Evolutionary conservation across 1,284 basidiomycete species (phyloP).

Genomic region (Coniferiporia weirii): DNA sequence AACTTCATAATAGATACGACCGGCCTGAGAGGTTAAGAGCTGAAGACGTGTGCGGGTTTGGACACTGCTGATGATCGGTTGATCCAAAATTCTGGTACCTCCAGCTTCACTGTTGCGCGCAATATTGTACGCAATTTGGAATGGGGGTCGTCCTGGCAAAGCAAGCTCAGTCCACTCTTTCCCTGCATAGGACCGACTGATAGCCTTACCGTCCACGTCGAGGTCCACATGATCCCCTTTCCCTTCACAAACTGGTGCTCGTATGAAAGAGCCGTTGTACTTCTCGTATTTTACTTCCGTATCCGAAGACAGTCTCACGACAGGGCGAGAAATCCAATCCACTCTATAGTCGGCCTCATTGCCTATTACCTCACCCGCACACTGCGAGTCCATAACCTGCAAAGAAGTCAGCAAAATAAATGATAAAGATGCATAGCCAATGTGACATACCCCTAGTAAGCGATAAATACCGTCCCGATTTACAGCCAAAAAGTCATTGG

Average conservation of each 20-base stretch:
- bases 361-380: conserved; percentile 66
- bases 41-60: conserved; percentile 80
- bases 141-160: conserved; percentile 67
- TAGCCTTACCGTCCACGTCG: conserved; percentile 59
- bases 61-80: conserved; percentile 81
- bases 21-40: conserved; percentile 73
- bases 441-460: conserved; percentile 54
- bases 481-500: conserved; percentile 71
- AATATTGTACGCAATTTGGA: conserved; percentile 81
- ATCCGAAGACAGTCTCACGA: conserved; percentile 51
- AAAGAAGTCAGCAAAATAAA: conserved; percentile 2
- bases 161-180: conserved; percentile 10
- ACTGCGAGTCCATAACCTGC: conserved; percentile 81
- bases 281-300: conserved; percentile 50
- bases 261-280: conserved; percentile 63
- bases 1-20: conserved; percentile 85
- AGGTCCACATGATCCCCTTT: conserved; percentile 76
- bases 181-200: conserved; percentile 19
- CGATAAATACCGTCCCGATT: conserved; percentile 72
- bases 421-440: conserved; percentile 2
- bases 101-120: conserved; percentile 57
- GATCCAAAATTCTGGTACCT: conserved; percentile 57
- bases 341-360: conserved; percentile 66
- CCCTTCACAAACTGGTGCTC: conserved; percentile 79
- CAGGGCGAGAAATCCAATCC: conserved; percentile 72